phyloP scores from a whole-genome alignment of 1,284 basidiomycete genomes.

The Pseudozyma pruni region DNA sequence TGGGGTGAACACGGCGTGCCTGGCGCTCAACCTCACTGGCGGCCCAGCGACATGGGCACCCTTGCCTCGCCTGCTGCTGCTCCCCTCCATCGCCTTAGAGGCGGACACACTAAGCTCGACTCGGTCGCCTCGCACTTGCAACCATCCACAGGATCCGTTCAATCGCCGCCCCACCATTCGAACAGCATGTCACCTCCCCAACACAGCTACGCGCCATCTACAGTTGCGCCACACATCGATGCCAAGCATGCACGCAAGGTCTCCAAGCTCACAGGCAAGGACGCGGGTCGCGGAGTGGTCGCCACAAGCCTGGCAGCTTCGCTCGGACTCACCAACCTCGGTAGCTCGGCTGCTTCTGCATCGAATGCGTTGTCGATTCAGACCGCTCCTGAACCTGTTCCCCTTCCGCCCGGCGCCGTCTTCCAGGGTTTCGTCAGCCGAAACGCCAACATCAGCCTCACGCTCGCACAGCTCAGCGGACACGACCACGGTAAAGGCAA shows the following conservation, averaged over 20 bases:
- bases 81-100: slow-evolving; percentile 26
- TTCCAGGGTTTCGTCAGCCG: slow-evolving; percentile 59
- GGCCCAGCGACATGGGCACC: slow-evolving; percentile 58
- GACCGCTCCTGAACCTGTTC: slow-evolving; percentile 18
- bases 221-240: slow-evolving; percentile 10
- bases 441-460: slow-evolving; percentile 59
- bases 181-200: slow-evolving; percentile 41
- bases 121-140: slow-evolving; percentile 25
- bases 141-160: slow-evolving; percentile 26
- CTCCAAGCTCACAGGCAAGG: slow-evolving; percentile 48
- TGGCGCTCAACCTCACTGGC: slow-evolving; percentile 29
- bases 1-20: slow-evolving; percentile 57
- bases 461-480: slow-evolving; percentile 51
- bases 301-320: slow-evolving; percentile 30
- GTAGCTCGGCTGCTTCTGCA: slow-evolving; percentile 6
- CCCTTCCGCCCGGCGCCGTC: slow-evolving; percentile 47
- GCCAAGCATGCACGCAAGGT: slow-evolving; percentile 42
- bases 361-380: slow-evolving; percentile 8
- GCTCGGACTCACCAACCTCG: slow-evolving; percentile 31
- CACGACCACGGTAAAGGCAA: slow-evolving; percentile 39
- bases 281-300: slow-evolving; percentile 25
- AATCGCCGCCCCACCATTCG: slow-evolving; percentile 30
- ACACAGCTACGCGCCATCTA: slow-evolving; percentile 16
- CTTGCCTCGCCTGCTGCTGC: slow-evolving; percentile 25
- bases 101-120: slow-evolving; percentile 27